Evolutionary conservation across 2,329 filamentous ascomycete species (phyloP).

Genomic region (Cordyceps farinosa): DNA sequence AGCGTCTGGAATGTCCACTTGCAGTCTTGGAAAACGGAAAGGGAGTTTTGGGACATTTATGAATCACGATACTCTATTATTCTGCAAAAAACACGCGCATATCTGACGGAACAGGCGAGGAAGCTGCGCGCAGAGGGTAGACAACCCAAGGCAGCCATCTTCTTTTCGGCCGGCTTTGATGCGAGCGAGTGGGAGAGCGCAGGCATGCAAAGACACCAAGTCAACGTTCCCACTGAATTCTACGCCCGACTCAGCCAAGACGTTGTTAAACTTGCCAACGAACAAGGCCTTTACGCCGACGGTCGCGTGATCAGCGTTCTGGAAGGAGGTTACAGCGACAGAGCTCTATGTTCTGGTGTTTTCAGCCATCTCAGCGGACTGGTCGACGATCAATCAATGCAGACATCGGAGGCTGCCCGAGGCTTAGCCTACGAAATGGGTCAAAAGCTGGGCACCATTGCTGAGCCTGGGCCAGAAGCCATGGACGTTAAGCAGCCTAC

Average conservation of each 20-base stretch:
- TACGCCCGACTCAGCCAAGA: conserved; percentile 89
- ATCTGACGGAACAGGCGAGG: conserved; percentile 69
- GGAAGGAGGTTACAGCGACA: conserved; percentile 93
- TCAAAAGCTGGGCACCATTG: conserved; percentile 44
- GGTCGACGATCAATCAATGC: conserved; percentile 50
- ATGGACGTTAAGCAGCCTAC: conserved; percentile 15
- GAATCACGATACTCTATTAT: conserved; percentile 72
- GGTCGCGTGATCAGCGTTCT: conserved; percentile 89
- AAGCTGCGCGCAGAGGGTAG: conserved; percentile 57
- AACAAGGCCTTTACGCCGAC: conserved; percentile 72
- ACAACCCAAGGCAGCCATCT: conserved; percentile 78
- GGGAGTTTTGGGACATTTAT: conserved; percentile 89
- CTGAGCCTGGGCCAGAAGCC: conserved; percentile 27
- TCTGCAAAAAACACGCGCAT: conserved; percentile 75
- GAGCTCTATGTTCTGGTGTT: conserved; percentile 82
- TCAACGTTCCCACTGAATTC: conserved; percentile 95
- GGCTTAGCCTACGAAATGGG: conserved; percentile 59
- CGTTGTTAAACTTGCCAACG: conserved; percentile 74
- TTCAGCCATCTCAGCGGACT: conserved; percentile 87
- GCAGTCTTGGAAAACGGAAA: conserved; percentile 75
- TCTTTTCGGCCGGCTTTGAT: conserved; percentile 94
- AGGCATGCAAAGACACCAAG: conserved; percentile 93
- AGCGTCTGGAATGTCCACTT: conserved; percentile 96
- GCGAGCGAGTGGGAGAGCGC: conserved; percentile 90
- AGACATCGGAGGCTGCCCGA: conserved; percentile 25